Evolutionary conservation across 2,329 filamentous ascomycete species (phyloP).

Genomic region (Purpureocillium lavendulum): DNA sequence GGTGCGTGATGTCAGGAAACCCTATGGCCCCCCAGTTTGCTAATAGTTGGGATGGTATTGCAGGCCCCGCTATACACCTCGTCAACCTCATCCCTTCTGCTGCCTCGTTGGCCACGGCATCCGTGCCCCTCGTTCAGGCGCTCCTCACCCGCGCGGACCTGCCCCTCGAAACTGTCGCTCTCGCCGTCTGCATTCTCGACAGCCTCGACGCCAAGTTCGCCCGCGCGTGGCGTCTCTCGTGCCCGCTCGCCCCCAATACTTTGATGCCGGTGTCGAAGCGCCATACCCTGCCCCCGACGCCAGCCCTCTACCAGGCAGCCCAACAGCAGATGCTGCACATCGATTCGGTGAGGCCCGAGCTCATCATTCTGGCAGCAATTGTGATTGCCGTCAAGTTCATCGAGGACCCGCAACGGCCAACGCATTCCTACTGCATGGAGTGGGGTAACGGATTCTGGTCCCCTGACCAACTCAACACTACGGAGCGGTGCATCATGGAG

Average conservation of each 20-base stretch:
- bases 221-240: constrained; percentile 51
- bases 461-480: constrained; percentile 53
- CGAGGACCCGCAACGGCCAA: constrained; percentile 48
- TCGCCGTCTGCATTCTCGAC: constrained; percentile 60
- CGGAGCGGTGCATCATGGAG: constrained; percentile 57
- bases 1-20: constrained; percentile 18
- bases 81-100: constrained; percentile 58
- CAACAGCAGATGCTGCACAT: constrained; percentile 52
- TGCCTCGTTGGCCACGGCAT: constrained; percentile 51
- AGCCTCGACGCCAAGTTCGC: constrained; percentile 56
- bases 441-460: constrained; percentile 53
- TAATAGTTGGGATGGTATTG: neutral
- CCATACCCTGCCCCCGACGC: constrained; percentile 38
- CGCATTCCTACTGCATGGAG: constrained; percentile 40
- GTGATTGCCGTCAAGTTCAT: constrained; percentile 59
- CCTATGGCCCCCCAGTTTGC: neutral
- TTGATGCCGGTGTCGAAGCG: constrained; percentile 25
- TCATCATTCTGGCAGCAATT: constrained; percentile 55
- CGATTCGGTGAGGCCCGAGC: constrained; percentile 52
- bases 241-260: constrained; percentile 34
- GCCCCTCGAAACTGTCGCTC: constrained; percentile 52
- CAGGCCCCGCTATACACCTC: constrained; percentile 58
- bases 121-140: constrained; percentile 49
- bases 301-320: constrained; percentile 20
- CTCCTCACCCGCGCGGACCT: constrained; percentile 50